A percentile compares a stretch with the other conserved stretches of the same genome.
Evolutionary conservation across 345 rosid genomes (phyloP).

Genomic region (Clarkia xantiana): DNA sequence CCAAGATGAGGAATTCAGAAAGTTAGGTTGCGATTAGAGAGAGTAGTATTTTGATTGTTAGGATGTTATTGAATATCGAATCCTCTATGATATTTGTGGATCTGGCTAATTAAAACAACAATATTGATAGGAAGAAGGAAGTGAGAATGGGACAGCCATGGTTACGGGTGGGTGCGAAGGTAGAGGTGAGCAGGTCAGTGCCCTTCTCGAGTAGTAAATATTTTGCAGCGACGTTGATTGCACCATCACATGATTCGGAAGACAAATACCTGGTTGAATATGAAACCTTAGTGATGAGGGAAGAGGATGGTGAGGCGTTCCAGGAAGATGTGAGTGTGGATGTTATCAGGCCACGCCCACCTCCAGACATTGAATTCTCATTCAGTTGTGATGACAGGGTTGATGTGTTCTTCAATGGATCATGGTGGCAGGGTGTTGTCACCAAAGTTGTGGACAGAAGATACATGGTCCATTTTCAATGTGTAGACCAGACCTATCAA

Average conservation of each 20-base stretch:
- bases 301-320: slow-evolving; percentile 1
- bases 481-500: slow-evolving; percentile 8
- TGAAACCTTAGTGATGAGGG: slow-evolving; percentile 3
- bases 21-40: no score
- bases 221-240: slow-evolving; percentile 11
- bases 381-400: slow-evolving; percentile 6
- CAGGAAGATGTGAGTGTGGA: slow-evolving; percentile 5
- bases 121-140: no score
- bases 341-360: slow-evolving; percentile 11
- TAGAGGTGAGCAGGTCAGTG: slow-evolving; percentile 12
- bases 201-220: slow-evolving; percentile 5
- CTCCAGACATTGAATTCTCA: neutral
- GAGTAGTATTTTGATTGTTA: no score
- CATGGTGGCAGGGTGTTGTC: slow-evolving; percentile 14
- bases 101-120: no score
- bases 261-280: slow-evolving; percentile 10
- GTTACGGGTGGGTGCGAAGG: slow-evolving; percentile 9
- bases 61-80: no score
- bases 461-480: slow-evolving; percentile 8
- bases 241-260: slow-evolving; percentile 1
- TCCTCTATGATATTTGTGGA: no score
- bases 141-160: slow-evolving; percentile 6
- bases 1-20: no score
- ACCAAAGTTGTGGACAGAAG: slow-evolving; percentile 3
- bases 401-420: slow-evolving; percentile 12